Evolutionary conservation across 2,329 filamentous ascomycete genomes (phyloP).

Genomic region (Colletotrichum sp.): DNA sequence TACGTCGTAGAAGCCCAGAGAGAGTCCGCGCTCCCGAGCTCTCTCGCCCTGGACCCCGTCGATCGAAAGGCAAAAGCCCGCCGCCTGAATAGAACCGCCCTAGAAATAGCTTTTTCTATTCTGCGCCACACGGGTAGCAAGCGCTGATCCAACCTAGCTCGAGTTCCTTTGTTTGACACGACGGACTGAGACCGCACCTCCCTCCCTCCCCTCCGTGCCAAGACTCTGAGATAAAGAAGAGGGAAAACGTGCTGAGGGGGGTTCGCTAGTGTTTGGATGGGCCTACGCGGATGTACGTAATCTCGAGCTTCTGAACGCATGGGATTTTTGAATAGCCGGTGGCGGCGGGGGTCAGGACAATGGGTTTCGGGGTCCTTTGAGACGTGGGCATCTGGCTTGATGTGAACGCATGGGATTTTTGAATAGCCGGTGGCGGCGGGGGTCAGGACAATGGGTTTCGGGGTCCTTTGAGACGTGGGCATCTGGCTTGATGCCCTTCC

Average conservation of each 20-base stretch:
- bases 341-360: neutral
- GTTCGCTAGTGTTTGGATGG: neutral
- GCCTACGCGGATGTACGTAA: neutral
- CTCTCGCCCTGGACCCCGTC: neutral
- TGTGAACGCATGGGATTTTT: neutral
- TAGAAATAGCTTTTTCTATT: neutral
- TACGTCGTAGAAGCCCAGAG: neutral
- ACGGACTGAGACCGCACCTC: slow-evolving; percentile 2
- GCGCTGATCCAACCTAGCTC: neutral
- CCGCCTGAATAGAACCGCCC: neutral
- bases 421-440: neutral
- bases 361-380: neutral
- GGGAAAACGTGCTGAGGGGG: neutral
- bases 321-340: neutral
- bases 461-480: neutral
- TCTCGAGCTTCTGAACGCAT: neutral
- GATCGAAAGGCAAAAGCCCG: neutral
- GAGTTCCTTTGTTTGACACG: slow-evolving; percentile 15
- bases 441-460: neutral
- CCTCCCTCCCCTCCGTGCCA: neutral
- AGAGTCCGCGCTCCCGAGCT: neutral
- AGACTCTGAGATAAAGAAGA: neutral
- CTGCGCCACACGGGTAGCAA: neutral
- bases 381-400: neutral
- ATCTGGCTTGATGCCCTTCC: neutral